Base-by-base conservation (phyloP, 306 rosid genomes). In the Vigna mungo region DNA sequence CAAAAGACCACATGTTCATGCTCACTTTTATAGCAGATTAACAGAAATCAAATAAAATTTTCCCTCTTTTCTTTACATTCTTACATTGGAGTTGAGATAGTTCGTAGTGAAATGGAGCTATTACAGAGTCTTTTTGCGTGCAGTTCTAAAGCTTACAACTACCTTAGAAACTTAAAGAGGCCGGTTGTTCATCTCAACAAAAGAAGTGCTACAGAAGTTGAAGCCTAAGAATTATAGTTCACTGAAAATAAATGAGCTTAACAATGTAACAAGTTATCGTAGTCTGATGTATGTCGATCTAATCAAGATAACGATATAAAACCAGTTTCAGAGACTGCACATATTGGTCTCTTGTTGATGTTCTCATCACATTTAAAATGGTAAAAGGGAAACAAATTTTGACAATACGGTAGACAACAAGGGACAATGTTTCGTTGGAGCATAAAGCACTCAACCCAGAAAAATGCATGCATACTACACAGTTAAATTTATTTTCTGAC, bases 1-100 rank as follows among this genome's bases (percentile, higher is more conserved):
- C 53, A 67, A 80, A 78, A 53, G 47, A 72, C 13, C 77, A 76
- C 49, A 25, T 18, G 11, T 79, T 68, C n/a, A 53, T 77, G 52
- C 12, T 62, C 43, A 2, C 17, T 46, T 61, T 8, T 10, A 43
- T 48, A 68, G 66, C 51, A 68, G 14, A 58, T 72, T 7, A 13
- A 20, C 21, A 16, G 41, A 61, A 62, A 65, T 18, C 54, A 60
- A 49, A 67, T 9, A 7, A 15, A 6, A 0, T 21, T 36, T 68
- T 21, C 67, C 16, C 10, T 7, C 21, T n/a, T 44, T 44, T 12
- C 39, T 58, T 78, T 11, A 21, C 44, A 13, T 18, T 15, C 60
- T 30, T 21, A 36, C 56, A 4, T 12, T 51, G 43, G 46, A 80
- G 62, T 64, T 67, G 72, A 68, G 52, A 60, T 68, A 2, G 30